Percentiles rank a stretch among this genome's conserved stretches.
Conservation (phyloP, 2,329 filamentous ascomycete species). For the Emericellopsis cladophorae region DNA sequence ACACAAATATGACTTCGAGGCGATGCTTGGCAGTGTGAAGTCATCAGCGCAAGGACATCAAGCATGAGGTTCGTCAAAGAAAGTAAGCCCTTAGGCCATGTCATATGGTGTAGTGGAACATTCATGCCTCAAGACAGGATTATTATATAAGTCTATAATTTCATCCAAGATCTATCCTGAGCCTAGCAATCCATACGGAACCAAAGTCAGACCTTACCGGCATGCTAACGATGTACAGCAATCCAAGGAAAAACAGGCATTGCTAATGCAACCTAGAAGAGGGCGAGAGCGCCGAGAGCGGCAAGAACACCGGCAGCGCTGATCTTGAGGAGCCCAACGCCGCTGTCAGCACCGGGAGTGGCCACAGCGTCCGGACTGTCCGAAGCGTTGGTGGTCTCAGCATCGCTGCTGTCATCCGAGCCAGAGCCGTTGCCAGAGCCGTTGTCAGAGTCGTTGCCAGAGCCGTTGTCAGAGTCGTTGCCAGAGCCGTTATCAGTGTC, state of each 20-base stretch:
- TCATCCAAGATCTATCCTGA: neutral
- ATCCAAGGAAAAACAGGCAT: neutral
- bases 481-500: neutral
- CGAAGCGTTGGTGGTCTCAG: neutral
- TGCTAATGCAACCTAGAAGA: conserved; percentile 2
- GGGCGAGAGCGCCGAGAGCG: neutral
- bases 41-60: no score
- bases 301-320: conserved; percentile 1
- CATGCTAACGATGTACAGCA: neutral
- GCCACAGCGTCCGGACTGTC: neutral
- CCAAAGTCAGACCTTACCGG: neutral
- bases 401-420: neutral
- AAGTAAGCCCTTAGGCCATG: no score
- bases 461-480: neutral
- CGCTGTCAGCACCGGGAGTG: neutral
- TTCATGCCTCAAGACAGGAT: neutral
- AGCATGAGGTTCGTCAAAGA: no score
- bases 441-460: neutral
- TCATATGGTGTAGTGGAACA: no score
- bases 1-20: no score
- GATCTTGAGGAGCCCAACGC: conserved; percentile 2
- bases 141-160: neutral
- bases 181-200: neutral
- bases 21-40: no score
- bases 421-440: neutral